Conservation (phyloP, 2,329 filamentous ascomycete species). For the Pseudogymnoascus sp. region DNA sequence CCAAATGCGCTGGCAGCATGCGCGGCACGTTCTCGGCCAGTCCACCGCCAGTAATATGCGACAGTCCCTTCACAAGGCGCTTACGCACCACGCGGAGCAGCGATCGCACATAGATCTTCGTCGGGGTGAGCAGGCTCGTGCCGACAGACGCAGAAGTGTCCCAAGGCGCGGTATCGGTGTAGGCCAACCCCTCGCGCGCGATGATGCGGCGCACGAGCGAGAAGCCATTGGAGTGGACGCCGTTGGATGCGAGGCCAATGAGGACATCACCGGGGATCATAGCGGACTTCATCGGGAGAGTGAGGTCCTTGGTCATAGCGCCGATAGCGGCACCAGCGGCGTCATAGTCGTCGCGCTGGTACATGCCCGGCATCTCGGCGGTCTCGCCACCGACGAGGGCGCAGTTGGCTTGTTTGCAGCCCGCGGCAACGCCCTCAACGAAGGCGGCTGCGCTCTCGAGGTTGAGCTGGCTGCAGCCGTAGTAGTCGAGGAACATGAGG, state of each 20-base stretch:
- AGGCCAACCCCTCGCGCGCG: constrained; percentile 62
- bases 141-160: constrained; percentile 57
- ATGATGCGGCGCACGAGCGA: constrained; percentile 91
- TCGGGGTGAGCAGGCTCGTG: constrained; percentile 75
- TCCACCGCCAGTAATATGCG: constrained; percentile 94
- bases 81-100: constrained; percentile 59
- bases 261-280: constrained; percentile 83
- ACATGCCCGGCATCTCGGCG: constrained; percentile 93
- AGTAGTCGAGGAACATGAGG: constrained; percentile 96
- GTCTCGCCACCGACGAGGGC: constrained; percentile 96
- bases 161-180: constrained; percentile 73
- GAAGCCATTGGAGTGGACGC: constrained; percentile 94
- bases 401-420: constrained; percentile 77
- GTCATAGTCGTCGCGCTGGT: constrained; percentile 82
- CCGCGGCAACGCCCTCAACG: constrained; percentile 80
- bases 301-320: constrained; percentile 60
- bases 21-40: constrained; percentile 90
- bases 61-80: constrained; percentile 76
- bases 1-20: constrained; percentile 74
- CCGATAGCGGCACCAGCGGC: constrained; percentile 86
- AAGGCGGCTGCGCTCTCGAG: constrained; percentile 74
- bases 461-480: constrained; percentile 84
- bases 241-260: constrained; percentile 76
- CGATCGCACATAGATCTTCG: constrained; percentile 85
- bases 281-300: constrained; percentile 66